Evolutionary conservation across 495 filamentous ascomycete species (phyloP).

Genomic region (Penicillium desertorum): DNA sequence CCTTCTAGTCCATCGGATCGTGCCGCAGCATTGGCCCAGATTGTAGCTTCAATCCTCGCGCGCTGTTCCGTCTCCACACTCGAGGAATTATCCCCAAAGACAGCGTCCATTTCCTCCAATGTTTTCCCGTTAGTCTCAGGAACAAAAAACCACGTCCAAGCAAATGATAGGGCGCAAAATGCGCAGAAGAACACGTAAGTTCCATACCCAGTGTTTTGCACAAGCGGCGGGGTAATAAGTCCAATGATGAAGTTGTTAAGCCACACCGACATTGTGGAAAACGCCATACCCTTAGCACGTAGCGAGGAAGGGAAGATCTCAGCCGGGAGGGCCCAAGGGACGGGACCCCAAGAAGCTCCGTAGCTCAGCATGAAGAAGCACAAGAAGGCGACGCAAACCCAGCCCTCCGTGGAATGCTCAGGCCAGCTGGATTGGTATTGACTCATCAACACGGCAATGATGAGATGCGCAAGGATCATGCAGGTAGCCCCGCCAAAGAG

Average conservation of each 20-base stretch:
- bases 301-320: conserved; percentile 37
- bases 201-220: conserved; percentile 46
- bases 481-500: conserved; percentile 35
- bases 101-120: conserved; percentile 47
- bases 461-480: conserved; percentile 39
- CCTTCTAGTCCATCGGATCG: not conserved
- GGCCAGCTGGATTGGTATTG: conserved; percentile 34
- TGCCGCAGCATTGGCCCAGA: conserved; percentile 1
- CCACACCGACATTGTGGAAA: conserved; percentile 43
- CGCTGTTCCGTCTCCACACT: conserved; percentile 26
- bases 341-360: conserved; percentile 38
- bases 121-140: conserved; percentile 51
- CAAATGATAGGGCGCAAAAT: conserved; percentile 44
- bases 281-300: conserved; percentile 38
- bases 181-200: conserved; percentile 48
- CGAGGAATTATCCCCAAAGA: conserved; percentile 30
- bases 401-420: conserved; percentile 32
- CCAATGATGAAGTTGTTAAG: conserved; percentile 47
- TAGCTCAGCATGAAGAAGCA: conserved; percentile 34
- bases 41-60: conserved; percentile 23
- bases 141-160: conserved; percentile 44
- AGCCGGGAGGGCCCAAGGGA: conserved; percentile 34
- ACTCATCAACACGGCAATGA: conserved; percentile 39
- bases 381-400: conserved; percentile 32
- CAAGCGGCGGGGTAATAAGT: conserved; percentile 39